These are phyloP conservation scores for Kodamaea arcana DNA, from an alignment of 1,139 yeast genomes.

Conservation along the genomic window DNA sequence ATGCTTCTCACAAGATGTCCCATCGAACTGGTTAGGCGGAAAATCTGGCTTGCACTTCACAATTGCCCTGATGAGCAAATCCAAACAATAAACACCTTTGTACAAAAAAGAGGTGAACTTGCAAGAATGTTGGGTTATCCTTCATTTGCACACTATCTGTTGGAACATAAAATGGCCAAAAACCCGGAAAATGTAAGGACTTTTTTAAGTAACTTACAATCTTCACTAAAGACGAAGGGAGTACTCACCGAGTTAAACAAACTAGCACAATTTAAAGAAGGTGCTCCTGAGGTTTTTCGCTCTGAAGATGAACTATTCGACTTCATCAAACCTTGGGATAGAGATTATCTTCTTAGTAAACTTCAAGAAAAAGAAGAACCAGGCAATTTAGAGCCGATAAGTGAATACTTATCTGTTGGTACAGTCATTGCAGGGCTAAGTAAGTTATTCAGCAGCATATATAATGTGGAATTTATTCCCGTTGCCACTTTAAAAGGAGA, in stretches of 20 bases:
- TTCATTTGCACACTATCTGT: slow-evolving; percentile 75
- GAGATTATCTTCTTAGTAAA: slow-evolving; percentile 56
- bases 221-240: slow-evolving; percentile 39
- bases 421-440: slow-evolving; percentile 83
- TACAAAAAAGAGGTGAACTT: slow-evolving; percentile 64
- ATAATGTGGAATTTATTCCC: slow-evolving; percentile 74
- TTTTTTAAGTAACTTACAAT: slow-evolving; percentile 60
- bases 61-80: slow-evolving; percentile 58
- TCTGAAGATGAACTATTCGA: slow-evolving; percentile 40
- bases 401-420: slow-evolving; percentile 74
- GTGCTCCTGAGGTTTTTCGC: slow-evolving; percentile 7
- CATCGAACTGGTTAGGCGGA: slow-evolving; percentile 54
- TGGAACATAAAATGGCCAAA: slow-evolving; percentile 88
- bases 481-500: slow-evolving; percentile 66
- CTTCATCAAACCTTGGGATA: slow-evolving; percentile 82
- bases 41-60: slow-evolving; percentile 74
- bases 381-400: slow-evolving; percentile 7
- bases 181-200: slow-evolving; percentile 70
- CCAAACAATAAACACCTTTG: slow-evolving; percentile 50
- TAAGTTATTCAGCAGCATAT: slow-evolving; percentile 61
- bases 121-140: slow-evolving; percentile 71
- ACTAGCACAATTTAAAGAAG: slow-evolving; percentile 36
- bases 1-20: slow-evolving; percentile 59
- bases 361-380: slow-evolving; percentile 11
- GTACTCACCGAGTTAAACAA: slow-evolving; percentile 56